These are phyloP conservation scores for Mycena pura DNA, from an alignment of 768 basidiomycete species.

Conservation along the genomic window DNA sequence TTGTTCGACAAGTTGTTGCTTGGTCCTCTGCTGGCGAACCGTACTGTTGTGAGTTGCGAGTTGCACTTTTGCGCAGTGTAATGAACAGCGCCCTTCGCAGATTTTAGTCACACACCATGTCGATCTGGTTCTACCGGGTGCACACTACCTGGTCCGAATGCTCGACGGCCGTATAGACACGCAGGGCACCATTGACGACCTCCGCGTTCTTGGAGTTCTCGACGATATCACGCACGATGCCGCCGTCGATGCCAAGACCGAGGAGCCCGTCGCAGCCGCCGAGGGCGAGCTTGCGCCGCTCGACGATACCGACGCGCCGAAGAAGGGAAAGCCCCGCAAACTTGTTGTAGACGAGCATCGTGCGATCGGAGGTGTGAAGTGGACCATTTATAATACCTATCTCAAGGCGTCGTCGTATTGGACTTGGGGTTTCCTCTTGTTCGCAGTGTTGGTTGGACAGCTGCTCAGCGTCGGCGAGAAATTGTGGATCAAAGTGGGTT, in stretches of 20 bases:
- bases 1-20: conserved; percentile 68
- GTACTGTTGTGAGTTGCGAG: conserved; percentile 56
- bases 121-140: conserved; percentile 80
- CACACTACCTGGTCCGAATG: conserved; percentile 77
- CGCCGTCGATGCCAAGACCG: conserved; percentile 54
- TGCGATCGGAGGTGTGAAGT: conserved; percentile 83
- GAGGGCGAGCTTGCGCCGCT: no score
- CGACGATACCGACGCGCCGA: conserved; percentile 9
- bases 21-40: conserved; percentile 67
- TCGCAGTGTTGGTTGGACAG: conserved; percentile 53
- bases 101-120: conserved; percentile 83
- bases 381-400: conserved; percentile 72
- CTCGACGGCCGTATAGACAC: conserved; percentile 82
- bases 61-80: neutral
- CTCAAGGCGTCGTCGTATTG: conserved; percentile 77
- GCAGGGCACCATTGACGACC: conserved; percentile 71
- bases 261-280: conserved; percentile 44
- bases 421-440: conserved; percentile 62
- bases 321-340: conserved; percentile 69
- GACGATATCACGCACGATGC: conserved; percentile 63
- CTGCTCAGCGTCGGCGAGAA: conserved; percentile 63
- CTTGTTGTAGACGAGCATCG: conserved; percentile 83
- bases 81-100: neutral
- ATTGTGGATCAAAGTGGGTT: conserved; percentile 72
- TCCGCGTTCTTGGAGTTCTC: conserved; percentile 65